Percentiles rank a stretch among this genome's conserved stretches.
phyloP scores from a whole-genome alignment of 2,329 filamentous ascomycete species.

The Drechslerella dactyloides region DNA sequence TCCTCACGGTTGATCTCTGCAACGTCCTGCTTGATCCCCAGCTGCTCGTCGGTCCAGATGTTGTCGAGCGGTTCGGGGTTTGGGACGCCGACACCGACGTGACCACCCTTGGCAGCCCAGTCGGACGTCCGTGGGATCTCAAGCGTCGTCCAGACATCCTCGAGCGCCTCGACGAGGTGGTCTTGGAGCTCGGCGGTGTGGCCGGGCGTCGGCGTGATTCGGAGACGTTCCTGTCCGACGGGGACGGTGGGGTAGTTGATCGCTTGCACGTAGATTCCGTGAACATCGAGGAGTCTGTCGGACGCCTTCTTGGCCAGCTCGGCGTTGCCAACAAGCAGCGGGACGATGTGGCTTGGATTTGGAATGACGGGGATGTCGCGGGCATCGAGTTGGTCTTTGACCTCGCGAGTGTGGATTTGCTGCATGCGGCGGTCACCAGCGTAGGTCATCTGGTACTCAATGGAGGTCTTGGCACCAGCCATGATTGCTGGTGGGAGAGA shows the following conservation, averaged over 20 bases:
- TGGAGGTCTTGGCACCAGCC: slow-evolving; percentile 88
- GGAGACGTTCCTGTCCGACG: slow-evolving; percentile 93
- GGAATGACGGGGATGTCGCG: slow-evolving; percentile 94
- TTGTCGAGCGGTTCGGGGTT: slow-evolving; percentile 65
- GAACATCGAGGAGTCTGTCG: slow-evolving; percentile 85
- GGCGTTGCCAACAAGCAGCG: slow-evolving; percentile 90
- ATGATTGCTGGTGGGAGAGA: slow-evolving; percentile 94
- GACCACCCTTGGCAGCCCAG: slow-evolving; percentile 89
- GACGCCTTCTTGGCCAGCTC: slow-evolving; percentile 90
- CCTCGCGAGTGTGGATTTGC: slow-evolving; percentile 92
- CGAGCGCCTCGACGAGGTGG: slow-evolving; percentile 80
- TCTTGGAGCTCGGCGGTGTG: slow-evolving; percentile 85
- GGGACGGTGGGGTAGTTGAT: slow-evolving; percentile 99
- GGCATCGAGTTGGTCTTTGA: slow-evolving; percentile 80
- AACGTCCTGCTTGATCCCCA: slow-evolving; percentile 68
- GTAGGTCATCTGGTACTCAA: slow-evolving; percentile 89
- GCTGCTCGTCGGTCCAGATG: slow-evolving; percentile 89
- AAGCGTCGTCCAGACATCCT: slow-evolving; percentile 85
- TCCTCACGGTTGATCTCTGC: slow-evolving; percentile 29
- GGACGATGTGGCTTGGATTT: slow-evolving; percentile 95
- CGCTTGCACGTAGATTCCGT: slow-evolving; percentile 95
- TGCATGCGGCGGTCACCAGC: slow-evolving; percentile 87
- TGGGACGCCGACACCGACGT: slow-evolving; percentile 87
- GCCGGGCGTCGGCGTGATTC: slow-evolving; percentile 93
- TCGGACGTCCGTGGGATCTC: slow-evolving; percentile 90